Conservation (phyloP, 1,284 basidiomycete genomes). For the Cryptococcus jaspeensis region DNA sequence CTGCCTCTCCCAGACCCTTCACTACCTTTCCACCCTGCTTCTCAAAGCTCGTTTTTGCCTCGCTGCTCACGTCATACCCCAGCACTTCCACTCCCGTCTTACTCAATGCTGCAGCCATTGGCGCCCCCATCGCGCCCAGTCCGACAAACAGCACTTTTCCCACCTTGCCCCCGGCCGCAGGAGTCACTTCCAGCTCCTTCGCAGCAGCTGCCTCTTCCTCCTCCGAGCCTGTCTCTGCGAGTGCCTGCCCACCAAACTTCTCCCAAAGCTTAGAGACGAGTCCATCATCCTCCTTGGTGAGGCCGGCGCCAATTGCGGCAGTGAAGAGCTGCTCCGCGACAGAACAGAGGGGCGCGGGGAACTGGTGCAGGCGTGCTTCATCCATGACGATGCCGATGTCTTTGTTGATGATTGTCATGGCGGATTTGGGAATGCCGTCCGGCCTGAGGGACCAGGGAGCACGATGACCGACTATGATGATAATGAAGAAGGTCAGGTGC, state of each 20-base stretch:
- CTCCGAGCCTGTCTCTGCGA: conserved; percentile 27
- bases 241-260: conserved; percentile 30
- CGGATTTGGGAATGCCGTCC: conserved; percentile 39
- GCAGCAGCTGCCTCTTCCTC: conserved; percentile 31
- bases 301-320: conserved; percentile 34
- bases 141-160: conserved; percentile 34
- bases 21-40: conserved; percentile 23
- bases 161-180: conserved; percentile 3
- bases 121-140: conserved; percentile 33
- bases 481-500: background rate
- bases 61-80: conserved; percentile 16
- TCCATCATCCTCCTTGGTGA: conserved; percentile 35
- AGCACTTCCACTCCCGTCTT: conserved; percentile 24
- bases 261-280: conserved; percentile 41
- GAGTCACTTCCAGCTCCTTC: conserved; percentile 22
- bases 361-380: conserved; percentile 31
- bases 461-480: conserved; percentile 32
- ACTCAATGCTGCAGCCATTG: conserved; percentile 27
- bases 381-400: conserved; percentile 47
- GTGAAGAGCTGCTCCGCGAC: conserved; percentile 42
- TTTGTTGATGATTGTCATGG: conserved; percentile 46
- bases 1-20: conserved; percentile 13
- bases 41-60: conserved; percentile 14
- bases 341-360: conserved; percentile 37
- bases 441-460: conserved; percentile 38